Base-by-base conservation (phyloP, 441 rosid genomes). In the Sinapis alba region DNA sequence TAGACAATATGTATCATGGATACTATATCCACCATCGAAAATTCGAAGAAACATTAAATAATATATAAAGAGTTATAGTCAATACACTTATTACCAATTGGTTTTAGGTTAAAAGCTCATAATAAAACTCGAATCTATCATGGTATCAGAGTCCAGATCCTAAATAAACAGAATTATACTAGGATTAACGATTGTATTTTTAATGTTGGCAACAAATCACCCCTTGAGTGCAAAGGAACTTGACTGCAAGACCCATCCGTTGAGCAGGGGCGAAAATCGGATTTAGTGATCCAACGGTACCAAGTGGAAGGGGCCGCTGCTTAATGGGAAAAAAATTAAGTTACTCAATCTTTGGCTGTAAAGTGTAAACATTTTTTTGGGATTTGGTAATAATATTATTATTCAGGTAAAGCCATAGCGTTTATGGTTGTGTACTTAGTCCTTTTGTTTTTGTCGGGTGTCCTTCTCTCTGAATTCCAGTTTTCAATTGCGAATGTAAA, bases 361-460 rank as follows among this genome's bases (percentile, higher is more conserved):
- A 51, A 51, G 26, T 51, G 58, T 51, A 51, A 51, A 8, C 58
- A 19, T 26, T 51, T 51, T 51, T 51, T 18, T 19, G 58, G 11
- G 50, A 13, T 11, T 41, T 41, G 7, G 4, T 41, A n/a, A n/a
- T n/a, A n/a, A 41, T 41, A 41, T 3, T 12, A 7, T 4, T n/a
- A 27, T 7, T n/a, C 2, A 26, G 12, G 9, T 58, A 26, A 26
- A n/a, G n/a, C n/a, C 62, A n/a, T 27, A 7, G 36, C 13, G 38
- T 27, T 59, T 59, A 27, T 59, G 6, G 62, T 51, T 54, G 28
- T 54, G 27, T 21, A 21, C 30, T 56, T 23, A 54, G 18, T 23
- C 61, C 61, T 23, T 56, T 56, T 56, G 30, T 23, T 56, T 56
- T 58, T n/a, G 62, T 58, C 34, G 34, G 61, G 63, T 58, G 38